These are phyloP conservation scores for Furcasterigmium furcatum DNA, from an alignment of 2,329 filamentous ascomycete genomes.

Conservation along the genomic window DNA sequence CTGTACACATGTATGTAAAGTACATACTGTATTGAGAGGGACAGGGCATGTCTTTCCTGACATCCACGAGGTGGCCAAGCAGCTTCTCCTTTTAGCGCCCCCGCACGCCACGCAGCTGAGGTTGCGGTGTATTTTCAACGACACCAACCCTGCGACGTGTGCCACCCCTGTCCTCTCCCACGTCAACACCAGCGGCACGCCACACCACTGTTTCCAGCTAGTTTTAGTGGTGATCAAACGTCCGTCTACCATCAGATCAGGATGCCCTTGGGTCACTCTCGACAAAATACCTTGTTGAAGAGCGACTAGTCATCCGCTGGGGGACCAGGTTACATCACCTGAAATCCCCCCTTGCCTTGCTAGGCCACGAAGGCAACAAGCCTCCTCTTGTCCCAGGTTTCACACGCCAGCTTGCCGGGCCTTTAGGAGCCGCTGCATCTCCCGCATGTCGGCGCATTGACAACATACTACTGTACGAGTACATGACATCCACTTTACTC, in stretches of 20 bases:
- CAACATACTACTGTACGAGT: too few species aligned
- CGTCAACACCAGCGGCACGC: background rate
- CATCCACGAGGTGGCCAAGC: background rate
- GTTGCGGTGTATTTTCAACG: background rate
- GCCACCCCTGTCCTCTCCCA: background rate
- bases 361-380: too few species aligned
- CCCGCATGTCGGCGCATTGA: too few species aligned
- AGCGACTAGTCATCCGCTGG: background rate
- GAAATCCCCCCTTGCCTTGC: background rate
- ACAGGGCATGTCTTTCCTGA: background rate
- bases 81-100: background rate
- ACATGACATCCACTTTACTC: too few species aligned
- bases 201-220: conserved; percentile 2
- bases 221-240: conserved; percentile 2
- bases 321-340: background rate
- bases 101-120: background rate
- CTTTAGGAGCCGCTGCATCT: too few species aligned
- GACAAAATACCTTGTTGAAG: background rate
- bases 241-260: too few species aligned
- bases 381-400: too few species aligned
- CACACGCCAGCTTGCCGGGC: too few species aligned
- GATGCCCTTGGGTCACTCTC: background rate
- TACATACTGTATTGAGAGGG: too few species aligned
- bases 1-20: too few species aligned
- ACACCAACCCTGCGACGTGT: background rate